Evolutionary conservation across 352 stramenopile species (phyloP), one percentile per base, ranked within the genome.

Genomic region (Phytopythium boreale): DNA sequence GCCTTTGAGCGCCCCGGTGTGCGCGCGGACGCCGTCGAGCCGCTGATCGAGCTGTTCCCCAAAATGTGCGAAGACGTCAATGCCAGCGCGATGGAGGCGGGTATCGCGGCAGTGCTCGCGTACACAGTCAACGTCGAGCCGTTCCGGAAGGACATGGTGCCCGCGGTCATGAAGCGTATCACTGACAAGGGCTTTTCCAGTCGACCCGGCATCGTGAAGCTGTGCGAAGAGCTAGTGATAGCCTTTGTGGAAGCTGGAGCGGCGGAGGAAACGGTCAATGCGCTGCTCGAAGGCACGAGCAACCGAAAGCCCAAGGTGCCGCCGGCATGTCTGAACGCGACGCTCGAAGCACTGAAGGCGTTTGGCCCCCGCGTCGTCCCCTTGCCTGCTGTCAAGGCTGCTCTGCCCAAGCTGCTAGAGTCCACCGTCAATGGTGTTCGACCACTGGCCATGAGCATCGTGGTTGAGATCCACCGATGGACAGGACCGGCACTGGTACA

Each of bases 271-370:
- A 95, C 88, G 7, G 72, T 93, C 12, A 69, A 43, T 7, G 79
- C 85, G 24, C 61, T 96, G 1, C 72, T 96, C 24, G 87, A 95
- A 84, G 88, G 87, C 31, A 91, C 86, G 3, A 90, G 87, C 46
- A 93, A 95, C 65, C 89, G 89, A 46, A 96, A 96, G 57, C 88
- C 87, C 1, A 96, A 96, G 34, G 87, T 94, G 0, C 87, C 88
- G 22, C 85, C 88, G 14, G 85, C 82, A 0, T 95, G 88, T 78
- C 70, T 82, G 0, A 68, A 71, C 4, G 81, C 71, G 56, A 82
- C 88, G 15, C 63, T 95, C 0, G 87, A 95, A 39, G 74, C 79
- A 10, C 72, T 96, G 26, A 89, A 90, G 61, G 82, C 79, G 9
- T 96, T 93, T 55, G 88, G 88, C n/a, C 87, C 87, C 1, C 79